Evolutionary conservation across 2,329 filamentous ascomycete genomes (phyloP).

Genomic region (Macroventuria anomochaeta): DNA sequence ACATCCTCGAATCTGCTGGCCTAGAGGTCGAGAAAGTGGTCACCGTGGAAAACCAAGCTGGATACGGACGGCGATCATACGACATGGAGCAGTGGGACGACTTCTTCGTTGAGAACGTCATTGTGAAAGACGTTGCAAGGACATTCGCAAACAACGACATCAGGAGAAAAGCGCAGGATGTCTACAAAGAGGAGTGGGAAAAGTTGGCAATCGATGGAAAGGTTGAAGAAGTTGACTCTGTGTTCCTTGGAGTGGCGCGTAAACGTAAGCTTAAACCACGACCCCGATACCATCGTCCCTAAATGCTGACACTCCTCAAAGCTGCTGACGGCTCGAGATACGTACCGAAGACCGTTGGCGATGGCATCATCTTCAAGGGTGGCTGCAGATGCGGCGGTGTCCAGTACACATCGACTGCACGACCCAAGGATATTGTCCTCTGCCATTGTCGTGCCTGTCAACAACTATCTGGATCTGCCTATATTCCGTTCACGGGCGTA

Average conservation of each 20-base stretch:
- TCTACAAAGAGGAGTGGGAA: constrained; percentile 49
- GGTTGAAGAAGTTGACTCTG: constrained; percentile 49
- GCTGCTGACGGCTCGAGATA: constrained; percentile 37
- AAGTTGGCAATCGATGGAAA: constrained; percentile 47
- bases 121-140: constrained; percentile 31
- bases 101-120: constrained; percentile 46
- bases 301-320: constrained; percentile 21
- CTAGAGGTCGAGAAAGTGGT: constrained; percentile 42
- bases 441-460: constrained; percentile 61
- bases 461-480: constrained; percentile 56
- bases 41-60: constrained; percentile 43
- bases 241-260: constrained; percentile 47
- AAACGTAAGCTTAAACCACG: constrained; percentile 32
- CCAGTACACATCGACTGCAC: constrained; percentile 48
- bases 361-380: constrained; percentile 45
- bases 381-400: constrained; percentile 55
- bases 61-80: constrained; percentile 38
- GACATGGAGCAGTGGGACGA: constrained; percentile 43
- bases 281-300: no score
- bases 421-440: constrained; percentile 47
- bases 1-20: constrained; percentile 46
- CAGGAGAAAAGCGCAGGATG: constrained; percentile 39
- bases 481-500: constrained; percentile 53
- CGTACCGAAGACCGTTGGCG: constrained; percentile 10
- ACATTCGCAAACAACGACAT: constrained; percentile 42